Conservation (phyloP, 179 eudicot genomes). For the Camellia oleifera region DNA sequence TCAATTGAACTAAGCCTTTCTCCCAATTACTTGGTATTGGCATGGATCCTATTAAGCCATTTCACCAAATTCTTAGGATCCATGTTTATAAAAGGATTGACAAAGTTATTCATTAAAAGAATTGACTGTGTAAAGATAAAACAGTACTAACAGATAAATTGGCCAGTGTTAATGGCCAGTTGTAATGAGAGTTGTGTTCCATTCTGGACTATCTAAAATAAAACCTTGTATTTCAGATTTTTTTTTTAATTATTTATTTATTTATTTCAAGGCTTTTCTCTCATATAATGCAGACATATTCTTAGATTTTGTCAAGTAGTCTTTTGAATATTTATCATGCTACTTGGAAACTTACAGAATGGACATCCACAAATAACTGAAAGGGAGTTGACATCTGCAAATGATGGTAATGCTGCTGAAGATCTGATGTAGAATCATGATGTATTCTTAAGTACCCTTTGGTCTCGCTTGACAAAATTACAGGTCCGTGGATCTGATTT, state of each 20-base stretch:
- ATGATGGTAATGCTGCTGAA: slow-evolving; percentile 48
- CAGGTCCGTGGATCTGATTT: slow-evolving; percentile 20
- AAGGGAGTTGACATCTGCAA: slow-evolving; percentile 29
- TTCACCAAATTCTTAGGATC: too few relatives aligned
- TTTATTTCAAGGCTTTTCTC: too few relatives aligned
- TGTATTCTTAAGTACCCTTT: slow-evolving; percentile 63
- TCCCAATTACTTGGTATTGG: too few relatives aligned
- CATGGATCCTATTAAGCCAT: too few relatives aligned
- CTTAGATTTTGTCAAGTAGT: not conserved
- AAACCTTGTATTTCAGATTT: not conserved
- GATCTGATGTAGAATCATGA: slow-evolving; percentile 80
- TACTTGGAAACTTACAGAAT: slow-evolving; percentile 41
- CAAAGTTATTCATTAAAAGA: too few relatives aligned
- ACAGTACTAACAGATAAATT: too few relatives aligned
- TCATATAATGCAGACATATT: not conserved
- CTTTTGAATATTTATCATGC: not conserved
- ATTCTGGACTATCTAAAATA: not conserved
- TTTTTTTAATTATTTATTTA: not conserved
- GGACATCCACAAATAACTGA: slow-evolving; percentile 43
- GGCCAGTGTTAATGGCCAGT: not conserved
- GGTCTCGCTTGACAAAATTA: slow-evolving; percentile 79
- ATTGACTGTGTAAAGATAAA: too few relatives aligned
- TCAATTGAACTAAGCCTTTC: too few relatives aligned
- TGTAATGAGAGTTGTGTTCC: not conserved
- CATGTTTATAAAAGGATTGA: too few relatives aligned